These are phyloP conservation scores for Gracilaria domingensis DNA, from an alignment of 23 red algal genomes.

Conservation along the genomic window DNA sequence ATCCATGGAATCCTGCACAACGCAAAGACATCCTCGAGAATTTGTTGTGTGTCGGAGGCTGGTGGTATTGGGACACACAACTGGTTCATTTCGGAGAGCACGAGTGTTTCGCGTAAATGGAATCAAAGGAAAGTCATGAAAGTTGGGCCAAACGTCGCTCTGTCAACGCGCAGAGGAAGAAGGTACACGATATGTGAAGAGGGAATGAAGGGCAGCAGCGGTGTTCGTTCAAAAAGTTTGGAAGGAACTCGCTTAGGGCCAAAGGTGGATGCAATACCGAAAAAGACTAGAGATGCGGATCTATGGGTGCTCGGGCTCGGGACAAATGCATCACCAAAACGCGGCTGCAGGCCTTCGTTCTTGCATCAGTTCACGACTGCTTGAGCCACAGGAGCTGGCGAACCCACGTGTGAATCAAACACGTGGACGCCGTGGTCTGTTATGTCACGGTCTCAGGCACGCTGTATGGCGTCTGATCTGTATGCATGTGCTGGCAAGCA, in stretches of 20 bases:
- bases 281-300: not conserved
- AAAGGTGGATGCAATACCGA: too few relatives aligned
- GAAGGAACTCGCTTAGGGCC: not conserved
- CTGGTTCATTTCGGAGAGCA: slow-evolving; percentile 58
- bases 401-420: not conserved
- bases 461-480: not conserved
- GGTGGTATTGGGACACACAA: slow-evolving; percentile 65
- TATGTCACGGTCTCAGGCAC: not conserved
- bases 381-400: not conserved
- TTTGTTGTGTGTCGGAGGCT: slow-evolving; percentile 59
- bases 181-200: not conserved
- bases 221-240: not conserved
- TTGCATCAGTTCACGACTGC: not conserved
- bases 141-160: not conserved
- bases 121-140: not conserved
- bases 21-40: slow-evolving; percentile 68
- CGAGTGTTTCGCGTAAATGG: not conserved
- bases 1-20: slow-evolving; percentile 74
- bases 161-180: not conserved
- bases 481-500: not conserved
- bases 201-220: not conserved
- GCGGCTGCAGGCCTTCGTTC: not conserved
- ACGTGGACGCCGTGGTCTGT: not conserved
- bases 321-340: slow-evolving; percentile 4
- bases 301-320: not conserved